Evolutionary conservation across 768 basidiomycete genomes (phyloP), one percentile per base, ranked within the genome.

Genomic region (Trametes elegans): DNA sequence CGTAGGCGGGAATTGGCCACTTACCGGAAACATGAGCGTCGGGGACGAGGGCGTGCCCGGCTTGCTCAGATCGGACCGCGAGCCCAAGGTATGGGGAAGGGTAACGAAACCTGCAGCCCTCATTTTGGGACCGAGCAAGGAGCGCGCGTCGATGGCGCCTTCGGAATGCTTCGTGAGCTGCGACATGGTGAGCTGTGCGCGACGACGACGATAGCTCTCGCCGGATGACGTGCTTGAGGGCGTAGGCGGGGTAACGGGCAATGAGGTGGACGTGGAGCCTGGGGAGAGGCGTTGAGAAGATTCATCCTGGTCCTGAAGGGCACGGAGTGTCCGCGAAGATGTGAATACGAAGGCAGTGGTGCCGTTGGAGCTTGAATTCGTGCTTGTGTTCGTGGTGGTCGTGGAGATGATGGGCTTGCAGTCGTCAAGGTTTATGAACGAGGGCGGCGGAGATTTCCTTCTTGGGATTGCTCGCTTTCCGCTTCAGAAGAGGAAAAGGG

Each of bases 311-410:
- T 54, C 55, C 28, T 64, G 63, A 10, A 60, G 61, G 13, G 53
- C 53, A n/a, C 61, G 62, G 35, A 62, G 56, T 26, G 61, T 64
- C 42, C 67, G 65, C 35, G 67, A 68, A 3, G 67, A 68, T 23
- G 67, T 66, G 62, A 68, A 68, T 41, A 68, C 67, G 57, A 66
- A 68, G 5, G 67, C 59, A 40, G 60, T 63, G 21, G 51, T 28
- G 26, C 43, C 57, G 48, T 44, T 26, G 7, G 14, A 44, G 45
- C 55, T 39, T 35, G 60, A n/a, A 13, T 57, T 53, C 27, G 26
- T 56, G 52, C 38, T 50, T 35, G 64, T 50, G 35, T 58, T 63
- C 38, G 60, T 53, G 43, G 53, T 42, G n/a, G 61, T 57, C 28
- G 62, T 45, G 49, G 60, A 36, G 55, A 63, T 23, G 39, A 57